Evolutionary conservation across 495 filamentous ascomycete genomes (phyloP).

Genomic region (Polyplosphaeria fusca): DNA sequence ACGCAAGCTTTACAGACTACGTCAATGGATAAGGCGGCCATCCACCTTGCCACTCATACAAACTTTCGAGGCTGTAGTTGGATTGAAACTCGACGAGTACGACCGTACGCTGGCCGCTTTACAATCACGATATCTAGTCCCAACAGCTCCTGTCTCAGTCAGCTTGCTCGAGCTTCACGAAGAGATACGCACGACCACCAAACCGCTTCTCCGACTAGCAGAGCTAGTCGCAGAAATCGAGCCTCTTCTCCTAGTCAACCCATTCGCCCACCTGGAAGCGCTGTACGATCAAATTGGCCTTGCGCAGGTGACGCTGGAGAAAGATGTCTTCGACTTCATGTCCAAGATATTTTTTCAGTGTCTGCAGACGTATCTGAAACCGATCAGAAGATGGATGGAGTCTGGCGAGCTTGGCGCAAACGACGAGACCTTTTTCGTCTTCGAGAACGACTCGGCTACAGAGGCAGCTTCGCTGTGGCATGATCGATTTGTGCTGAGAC

Average conservation of each 20-base stretch:
- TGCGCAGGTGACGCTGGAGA: constrained; percentile 66
- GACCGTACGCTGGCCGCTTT: constrained; percentile 46
- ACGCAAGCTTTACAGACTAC: constrained; percentile 45
- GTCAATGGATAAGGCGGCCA: constrained; percentile 45
- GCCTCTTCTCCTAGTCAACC: constrained; percentile 29
- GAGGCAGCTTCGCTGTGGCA: constrained; percentile 70
- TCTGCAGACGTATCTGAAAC: constrained; percentile 76
- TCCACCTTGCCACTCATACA: constrained; percentile 52
- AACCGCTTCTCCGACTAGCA: constrained; percentile 51
- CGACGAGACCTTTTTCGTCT: constrained; percentile 73
- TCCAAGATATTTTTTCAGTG: constrained; percentile 74
- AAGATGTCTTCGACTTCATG: constrained; percentile 56
- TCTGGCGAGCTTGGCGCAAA: constrained; percentile 62
- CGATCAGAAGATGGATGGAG: constrained; percentile 82
- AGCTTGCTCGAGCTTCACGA: constrained; percentile 61
- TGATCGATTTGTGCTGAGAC: constrained; percentile 64
- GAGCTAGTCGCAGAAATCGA: constrained; percentile 41
- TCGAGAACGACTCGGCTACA: constrained; percentile 52
- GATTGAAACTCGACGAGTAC: constrained; percentile 45
- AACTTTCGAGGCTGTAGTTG: constrained; percentile 53
- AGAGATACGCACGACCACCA: constrained; percentile 56
- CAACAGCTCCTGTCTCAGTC: constrained; percentile 37
- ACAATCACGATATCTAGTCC: constrained; percentile 47
- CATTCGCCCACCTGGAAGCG: constrained; percentile 56
- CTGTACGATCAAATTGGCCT: constrained; percentile 66